These are phyloP conservation scores for Euclidium syriacum DNA, from an alignment of 345 rosid species.

Conservation along the genomic window DNA sequence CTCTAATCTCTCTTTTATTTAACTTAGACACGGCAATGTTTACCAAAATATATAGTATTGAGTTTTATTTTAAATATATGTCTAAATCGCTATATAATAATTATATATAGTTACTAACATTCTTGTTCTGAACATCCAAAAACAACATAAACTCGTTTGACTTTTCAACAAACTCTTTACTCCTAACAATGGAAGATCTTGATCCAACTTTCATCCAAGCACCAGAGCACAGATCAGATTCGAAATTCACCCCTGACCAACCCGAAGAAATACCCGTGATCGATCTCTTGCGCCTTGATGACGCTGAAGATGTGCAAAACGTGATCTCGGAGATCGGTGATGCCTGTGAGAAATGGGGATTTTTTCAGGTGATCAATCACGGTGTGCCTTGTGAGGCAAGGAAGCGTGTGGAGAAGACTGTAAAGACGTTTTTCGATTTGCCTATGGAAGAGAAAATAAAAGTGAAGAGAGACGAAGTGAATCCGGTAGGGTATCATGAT, in stretches of 20 bases:
- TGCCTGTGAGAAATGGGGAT: slow-evolving; percentile 59
- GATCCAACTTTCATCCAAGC: slow-evolving; percentile 46
- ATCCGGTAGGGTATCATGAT: slow-evolving; percentile 53
- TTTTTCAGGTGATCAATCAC: slow-evolving; percentile 50
- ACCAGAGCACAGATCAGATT: slow-evolving; percentile 35
- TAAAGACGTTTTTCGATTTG: slow-evolving; percentile 41
- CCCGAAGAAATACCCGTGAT: slow-evolving; percentile 45
- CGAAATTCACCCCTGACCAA: slow-evolving; percentile 5
- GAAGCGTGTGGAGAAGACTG: slow-evolving; percentile 22
- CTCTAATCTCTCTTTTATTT: no score
- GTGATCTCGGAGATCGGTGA: slow-evolving; percentile 38
- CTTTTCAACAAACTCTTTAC: background rate
- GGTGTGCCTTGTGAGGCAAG: slow-evolving; percentile 38
- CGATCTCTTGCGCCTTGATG: slow-evolving; percentile 32
- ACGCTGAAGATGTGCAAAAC: slow-evolving; percentile 14
- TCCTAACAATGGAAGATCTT: slow-evolving; percentile 38
- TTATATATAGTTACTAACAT: background rate
- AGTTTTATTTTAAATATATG: no score
- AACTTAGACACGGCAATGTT: no score
- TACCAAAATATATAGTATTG: no score
- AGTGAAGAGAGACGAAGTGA: slow-evolving; percentile 47
- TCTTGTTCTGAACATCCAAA: background rate
- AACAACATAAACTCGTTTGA: background rate
- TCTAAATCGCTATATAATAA: no score
- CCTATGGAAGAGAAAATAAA: slow-evolving; percentile 47